Conservation (phyloP, 176 grass and related monocot genomes). For the Metroxylon sagu region DNA sequence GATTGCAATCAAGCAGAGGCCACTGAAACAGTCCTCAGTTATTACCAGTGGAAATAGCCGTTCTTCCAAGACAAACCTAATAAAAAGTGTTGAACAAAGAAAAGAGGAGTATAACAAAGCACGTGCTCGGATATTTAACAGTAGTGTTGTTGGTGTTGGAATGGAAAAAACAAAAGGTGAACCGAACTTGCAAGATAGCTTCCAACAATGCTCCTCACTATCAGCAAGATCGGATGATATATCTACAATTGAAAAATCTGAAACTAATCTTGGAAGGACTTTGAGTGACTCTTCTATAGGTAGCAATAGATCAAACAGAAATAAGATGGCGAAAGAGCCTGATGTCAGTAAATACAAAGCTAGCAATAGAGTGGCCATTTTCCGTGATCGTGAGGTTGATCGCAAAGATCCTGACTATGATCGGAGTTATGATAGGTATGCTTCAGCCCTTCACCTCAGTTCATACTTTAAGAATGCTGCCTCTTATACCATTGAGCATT, state of each 20-base stretch:
- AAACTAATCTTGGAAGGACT: slow-evolving; percentile 51
- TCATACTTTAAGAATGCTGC: too few relatives aligned
- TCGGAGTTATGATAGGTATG: slow-evolving; percentile 91
- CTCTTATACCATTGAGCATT: too few relatives aligned
- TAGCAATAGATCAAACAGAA: slow-evolving; percentile 46
- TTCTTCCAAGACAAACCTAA: slow-evolving; percentile 50
- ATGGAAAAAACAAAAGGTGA: slow-evolving; percentile 38
- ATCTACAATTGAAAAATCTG: slow-evolving; percentile 24
- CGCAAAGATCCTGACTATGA: slow-evolving; percentile 99
- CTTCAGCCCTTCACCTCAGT: too few relatives aligned
- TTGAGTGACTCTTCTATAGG: slow-evolving; percentile 35
- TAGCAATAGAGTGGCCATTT: slow-evolving; percentile 77
- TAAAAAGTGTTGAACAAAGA: slow-evolving; percentile 91
- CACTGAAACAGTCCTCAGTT: slow-evolving; percentile 44
- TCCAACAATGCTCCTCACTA: slow-evolving; percentile 44
- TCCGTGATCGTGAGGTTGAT: slow-evolving; percentile 83
- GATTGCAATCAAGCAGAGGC: slow-evolving; percentile 93
- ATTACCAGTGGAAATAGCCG: slow-evolving; percentile 16
- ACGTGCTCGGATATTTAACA: slow-evolving; percentile 94
- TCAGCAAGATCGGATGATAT: slow-evolving; percentile 12
- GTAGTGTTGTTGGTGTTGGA: slow-evolving; percentile 23
- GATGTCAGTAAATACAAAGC: slow-evolving; percentile 38
- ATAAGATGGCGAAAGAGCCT: slow-evolving; percentile 44
- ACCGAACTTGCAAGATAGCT: slow-evolving; percentile 40
- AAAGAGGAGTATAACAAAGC: slow-evolving; percentile 98